These are phyloP conservation scores for Populus trichocarpa DNA, from an alignment of 441 rosid genomes.

Conservation along the genomic window DNA sequence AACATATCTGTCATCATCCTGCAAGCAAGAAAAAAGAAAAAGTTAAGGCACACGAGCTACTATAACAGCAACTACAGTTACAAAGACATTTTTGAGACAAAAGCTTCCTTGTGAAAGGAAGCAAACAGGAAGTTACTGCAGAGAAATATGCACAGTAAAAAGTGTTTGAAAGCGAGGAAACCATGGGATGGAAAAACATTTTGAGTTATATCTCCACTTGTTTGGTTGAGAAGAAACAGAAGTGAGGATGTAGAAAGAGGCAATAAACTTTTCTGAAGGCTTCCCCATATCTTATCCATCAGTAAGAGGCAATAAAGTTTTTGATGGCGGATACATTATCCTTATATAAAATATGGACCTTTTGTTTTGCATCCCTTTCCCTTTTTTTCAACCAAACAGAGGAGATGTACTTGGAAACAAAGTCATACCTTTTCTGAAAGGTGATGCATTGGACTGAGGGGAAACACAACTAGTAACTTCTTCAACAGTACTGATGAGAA, in stretches of 20 bases:
- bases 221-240: background rate
- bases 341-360: background rate
- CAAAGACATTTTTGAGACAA: background rate
- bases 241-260: background rate
- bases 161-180: background rate
- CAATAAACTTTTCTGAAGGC: background rate
- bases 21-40: slow-evolving; percentile 27
- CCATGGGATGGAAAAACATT: background rate
- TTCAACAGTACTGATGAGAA: slow-evolving; percentile 49
- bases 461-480: slow-evolving; percentile 62
- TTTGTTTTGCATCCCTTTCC: background rate
- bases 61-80: slow-evolving; percentile 6
- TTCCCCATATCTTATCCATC: background rate
- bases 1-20: slow-evolving; percentile 71
- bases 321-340: background rate
- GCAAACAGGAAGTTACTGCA: background rate
- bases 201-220: background rate
- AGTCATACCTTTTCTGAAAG: slow-evolving; percentile 57
- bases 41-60: slow-evolving; percentile 12
- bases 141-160: background rate
- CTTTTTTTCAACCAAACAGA: background rate
- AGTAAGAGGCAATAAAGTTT: background rate
- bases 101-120: background rate
- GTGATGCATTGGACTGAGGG: slow-evolving; percentile 49
- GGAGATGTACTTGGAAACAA: slow-evolving; percentile 1